These are phyloP conservation scores for Zygotorulaspora florentina DNA, from an alignment of 805 yeast genomes.

Conservation along the genomic window DNA sequence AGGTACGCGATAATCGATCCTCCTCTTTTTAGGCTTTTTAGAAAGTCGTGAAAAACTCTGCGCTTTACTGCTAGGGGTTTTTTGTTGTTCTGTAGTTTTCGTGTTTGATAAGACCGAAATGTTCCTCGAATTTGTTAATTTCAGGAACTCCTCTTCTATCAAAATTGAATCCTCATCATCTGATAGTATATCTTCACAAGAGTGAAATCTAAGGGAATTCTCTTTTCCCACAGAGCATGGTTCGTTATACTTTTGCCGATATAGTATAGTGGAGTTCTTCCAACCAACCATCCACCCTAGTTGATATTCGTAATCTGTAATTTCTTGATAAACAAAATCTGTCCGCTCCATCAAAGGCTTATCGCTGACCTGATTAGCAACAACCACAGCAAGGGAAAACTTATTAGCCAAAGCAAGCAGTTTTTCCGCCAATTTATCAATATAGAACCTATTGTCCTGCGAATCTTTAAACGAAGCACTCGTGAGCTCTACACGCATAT, in stretches of 20 bases:
- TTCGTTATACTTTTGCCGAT: slow-evolving; percentile 28
- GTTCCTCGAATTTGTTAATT: not conserved
- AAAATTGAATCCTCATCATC: slow-evolving; percentile 31
- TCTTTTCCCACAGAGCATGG: not conserved
- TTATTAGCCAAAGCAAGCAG: slow-evolving; percentile 47
- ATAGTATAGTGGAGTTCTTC: slow-evolving; percentile 44
- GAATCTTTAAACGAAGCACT: slow-evolving; percentile 37
- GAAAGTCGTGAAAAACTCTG: not conserved
- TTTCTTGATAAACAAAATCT: slow-evolving; percentile 15
- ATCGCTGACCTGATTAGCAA: slow-evolving; percentile 79
- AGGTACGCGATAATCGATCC: slow-evolving; percentile 41
- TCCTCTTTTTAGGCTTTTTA: slow-evolving; percentile 27
- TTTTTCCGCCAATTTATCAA: slow-evolving; percentile 42
- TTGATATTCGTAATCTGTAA: slow-evolving; percentile 55
- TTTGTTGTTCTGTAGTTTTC: not conserved
- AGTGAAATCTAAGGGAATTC: slow-evolving; percentile 1
- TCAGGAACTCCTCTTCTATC: slow-evolving; percentile 19
- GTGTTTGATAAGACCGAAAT: not conserved
- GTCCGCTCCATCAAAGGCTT: slow-evolving; percentile 29
- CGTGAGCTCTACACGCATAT: slow-evolving; percentile 58
- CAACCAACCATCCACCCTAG: slow-evolving; percentile 73
- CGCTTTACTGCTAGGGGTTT: not conserved
- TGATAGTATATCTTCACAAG: slow-evolving; percentile 22
- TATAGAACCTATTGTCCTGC: slow-evolving; percentile 41
- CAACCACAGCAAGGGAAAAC: slow-evolving; percentile 55